A percentile compares a stretch with the other conserved stretches of the same genome.
phyloP scores from a whole-genome alignment of 83 land plant species.

The Diphasiastrum complanatum region DNA sequence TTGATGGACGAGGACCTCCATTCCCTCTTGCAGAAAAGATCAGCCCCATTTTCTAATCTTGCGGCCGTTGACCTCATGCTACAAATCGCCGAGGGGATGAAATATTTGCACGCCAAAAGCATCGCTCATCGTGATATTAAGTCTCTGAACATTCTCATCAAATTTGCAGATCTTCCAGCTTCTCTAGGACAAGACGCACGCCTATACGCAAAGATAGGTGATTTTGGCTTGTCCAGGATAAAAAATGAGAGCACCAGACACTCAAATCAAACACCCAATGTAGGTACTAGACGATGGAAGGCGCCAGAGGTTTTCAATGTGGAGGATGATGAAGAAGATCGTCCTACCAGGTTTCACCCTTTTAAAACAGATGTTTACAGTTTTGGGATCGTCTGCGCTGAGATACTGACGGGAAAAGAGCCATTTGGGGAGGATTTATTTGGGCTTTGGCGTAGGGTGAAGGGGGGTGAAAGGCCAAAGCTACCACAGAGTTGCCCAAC shows the following conservation, averaged over 20 bases:
- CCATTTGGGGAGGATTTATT: background rate
- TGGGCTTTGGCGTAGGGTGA: background rate
- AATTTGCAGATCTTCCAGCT: background rate
- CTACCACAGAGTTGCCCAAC: background rate
- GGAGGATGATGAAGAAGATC: background rate
- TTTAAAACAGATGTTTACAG: constrained; percentile 1
- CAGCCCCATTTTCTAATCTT: background rate
- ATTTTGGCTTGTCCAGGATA: constrained; percentile 2
- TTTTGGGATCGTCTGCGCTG: background rate
- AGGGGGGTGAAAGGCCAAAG: background rate
- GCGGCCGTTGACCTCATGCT: background rate
- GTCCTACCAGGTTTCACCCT: background rate
- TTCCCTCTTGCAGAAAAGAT: background rate
- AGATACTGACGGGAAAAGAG: background rate
- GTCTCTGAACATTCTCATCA: background rate
- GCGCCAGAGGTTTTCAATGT: background rate
- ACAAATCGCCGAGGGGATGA: constrained; percentile 5
- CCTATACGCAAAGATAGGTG: background rate
- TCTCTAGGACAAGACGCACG: background rate
- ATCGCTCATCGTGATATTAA: background rate
- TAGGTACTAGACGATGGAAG: background rate
- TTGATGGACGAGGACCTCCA: too few species aligned
- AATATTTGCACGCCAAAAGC: background rate
- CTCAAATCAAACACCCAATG: background rate
- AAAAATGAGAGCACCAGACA: background rate